Conservation (phyloP, 2,329 filamentous ascomycete species). For the Ciborinia camelliae region DNA sequence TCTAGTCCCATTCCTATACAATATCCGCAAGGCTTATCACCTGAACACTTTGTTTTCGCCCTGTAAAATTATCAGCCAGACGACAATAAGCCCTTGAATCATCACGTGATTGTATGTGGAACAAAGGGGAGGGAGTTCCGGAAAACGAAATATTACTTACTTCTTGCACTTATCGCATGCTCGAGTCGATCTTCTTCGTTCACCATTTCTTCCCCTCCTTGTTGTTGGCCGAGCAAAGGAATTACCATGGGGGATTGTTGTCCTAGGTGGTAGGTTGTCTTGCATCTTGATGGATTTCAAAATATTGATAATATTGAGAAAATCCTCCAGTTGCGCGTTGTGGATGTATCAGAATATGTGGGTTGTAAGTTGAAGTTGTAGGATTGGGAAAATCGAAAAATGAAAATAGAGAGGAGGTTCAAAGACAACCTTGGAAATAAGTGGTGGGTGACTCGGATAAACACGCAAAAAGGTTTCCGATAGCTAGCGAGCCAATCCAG, state of each 20-base stretch:
- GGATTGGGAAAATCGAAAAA: background rate
- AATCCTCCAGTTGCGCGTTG: background rate
- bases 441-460: background rate
- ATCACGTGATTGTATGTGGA: background rate
- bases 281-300: background rate
- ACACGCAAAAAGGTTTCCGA: background rate
- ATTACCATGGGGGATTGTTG: background rate
- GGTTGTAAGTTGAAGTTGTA: background rate
- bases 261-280: background rate
- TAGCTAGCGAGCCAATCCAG: slow-evolving; percentile 1
- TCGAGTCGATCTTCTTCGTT: slow-evolving; percentile 41
- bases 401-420: background rate
- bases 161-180: slow-evolving; percentile 49
- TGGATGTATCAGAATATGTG: background rate
- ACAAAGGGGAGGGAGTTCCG: background rate
- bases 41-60: slow-evolving; percentile 42
- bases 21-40: slow-evolving; percentile 40
- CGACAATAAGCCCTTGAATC: background rate
- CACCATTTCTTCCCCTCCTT: background rate
- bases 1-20: slow-evolving; percentile 29
- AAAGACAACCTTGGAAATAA: background rate
- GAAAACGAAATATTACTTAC: slow-evolving; percentile 35
- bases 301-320: background rate
- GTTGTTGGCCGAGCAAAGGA: too few relatives aligned
- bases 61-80: slow-evolving; percentile 22